Conservation (phyloP, 352 stramenopile species). For the Stephanocyclus meneghinianus region DNA sequence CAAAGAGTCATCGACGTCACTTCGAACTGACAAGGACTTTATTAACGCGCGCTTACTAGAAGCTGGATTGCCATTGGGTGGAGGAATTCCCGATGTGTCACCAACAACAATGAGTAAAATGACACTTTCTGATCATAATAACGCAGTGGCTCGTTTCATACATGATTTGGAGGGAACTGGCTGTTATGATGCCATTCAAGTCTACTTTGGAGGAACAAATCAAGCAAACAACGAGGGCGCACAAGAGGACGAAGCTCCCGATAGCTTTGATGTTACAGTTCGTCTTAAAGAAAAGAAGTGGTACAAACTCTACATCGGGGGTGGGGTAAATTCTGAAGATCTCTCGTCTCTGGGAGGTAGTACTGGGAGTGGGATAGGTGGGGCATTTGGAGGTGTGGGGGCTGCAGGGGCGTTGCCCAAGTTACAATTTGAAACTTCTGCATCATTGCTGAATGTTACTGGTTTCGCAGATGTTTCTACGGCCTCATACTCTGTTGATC, state of each 20-base stretch:
- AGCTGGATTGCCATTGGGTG: slow-evolving; percentile 62
- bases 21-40: slow-evolving; percentile 60
- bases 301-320: slow-evolving; percentile 76
- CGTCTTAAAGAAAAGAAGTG: slow-evolving; percentile 78
- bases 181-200: slow-evolving; percentile 69
- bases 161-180: slow-evolving; percentile 62
- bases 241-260: slow-evolving; percentile 9
- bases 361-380: neutral
- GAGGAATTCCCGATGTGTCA: slow-evolving; percentile 18
- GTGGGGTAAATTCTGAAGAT: slow-evolving; percentile 69
- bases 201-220: slow-evolving; percentile 48
- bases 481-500: slow-evolving; percentile 69
- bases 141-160: slow-evolving; percentile 41
- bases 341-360: slow-evolving; percentile 27
- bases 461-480: slow-evolving; percentile 62
- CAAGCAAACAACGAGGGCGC: slow-evolving; percentile 13
- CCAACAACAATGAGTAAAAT: slow-evolving; percentile 1
- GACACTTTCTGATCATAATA: slow-evolving; percentile 41
- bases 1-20: neutral
- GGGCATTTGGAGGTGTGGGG: slow-evolving; percentile 11
- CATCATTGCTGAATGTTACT: slow-evolving; percentile 66
- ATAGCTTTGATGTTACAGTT: slow-evolving; percentile 54
- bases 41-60: slow-evolving; percentile 70
- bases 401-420: slow-evolving; percentile 48
- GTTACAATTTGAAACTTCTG: slow-evolving; percentile 75